phyloP scores from a whole-genome alignment of 352 stramenopile genomes.

The Pythium pyrilobum region DNA sequence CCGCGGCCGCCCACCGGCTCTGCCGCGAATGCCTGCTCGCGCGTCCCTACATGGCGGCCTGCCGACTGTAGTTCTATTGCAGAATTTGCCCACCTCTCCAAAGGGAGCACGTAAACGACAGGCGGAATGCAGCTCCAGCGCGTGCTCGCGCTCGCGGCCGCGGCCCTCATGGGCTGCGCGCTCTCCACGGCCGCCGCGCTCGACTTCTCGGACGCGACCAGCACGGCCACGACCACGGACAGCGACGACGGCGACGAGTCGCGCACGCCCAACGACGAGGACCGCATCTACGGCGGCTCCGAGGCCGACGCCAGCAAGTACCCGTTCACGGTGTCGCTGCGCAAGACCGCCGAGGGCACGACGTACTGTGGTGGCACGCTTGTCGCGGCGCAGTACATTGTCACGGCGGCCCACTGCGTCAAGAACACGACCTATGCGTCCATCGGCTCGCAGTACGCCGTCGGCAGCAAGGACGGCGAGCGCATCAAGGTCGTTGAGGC shows the following conservation, averaged over 20 bases:
- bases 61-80: too few species aligned
- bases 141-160: slow-evolving; percentile 9
- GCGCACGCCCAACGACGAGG: slow-evolving; percentile 8
- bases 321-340: slow-evolving; percentile 55
- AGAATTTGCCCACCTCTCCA: slow-evolving; percentile 1
- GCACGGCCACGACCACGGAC: too few species aligned
- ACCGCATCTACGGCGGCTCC: slow-evolving; percentile 53
- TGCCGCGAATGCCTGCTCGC: too few species aligned
- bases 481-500: slow-evolving; percentile 38
- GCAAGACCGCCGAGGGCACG: slow-evolving; percentile 29
- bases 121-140: slow-evolving; percentile 20
- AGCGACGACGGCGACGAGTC: neutral
- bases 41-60: too few species aligned
- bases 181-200: neutral
- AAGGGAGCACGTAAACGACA: too few species aligned
- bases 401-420: slow-evolving; percentile 73
- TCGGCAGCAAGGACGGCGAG: slow-evolving; percentile 34
- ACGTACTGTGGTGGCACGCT: slow-evolving; percentile 69
- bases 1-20: too few species aligned
- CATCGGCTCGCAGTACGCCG: slow-evolving; percentile 41
- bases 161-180: slow-evolving; percentile 6
- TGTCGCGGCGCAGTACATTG: slow-evolving; percentile 52
- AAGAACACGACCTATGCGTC: slow-evolving; percentile 42
- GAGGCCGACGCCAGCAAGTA: slow-evolving; percentile 45
- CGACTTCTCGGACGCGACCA: slow-evolving; percentile 4